Evolutionary conservation across 805 yeast genomes (phyloP), one percentile per base, ranked within the genome.

Genomic region (Tetrapisispora nanseiensis): DNA sequence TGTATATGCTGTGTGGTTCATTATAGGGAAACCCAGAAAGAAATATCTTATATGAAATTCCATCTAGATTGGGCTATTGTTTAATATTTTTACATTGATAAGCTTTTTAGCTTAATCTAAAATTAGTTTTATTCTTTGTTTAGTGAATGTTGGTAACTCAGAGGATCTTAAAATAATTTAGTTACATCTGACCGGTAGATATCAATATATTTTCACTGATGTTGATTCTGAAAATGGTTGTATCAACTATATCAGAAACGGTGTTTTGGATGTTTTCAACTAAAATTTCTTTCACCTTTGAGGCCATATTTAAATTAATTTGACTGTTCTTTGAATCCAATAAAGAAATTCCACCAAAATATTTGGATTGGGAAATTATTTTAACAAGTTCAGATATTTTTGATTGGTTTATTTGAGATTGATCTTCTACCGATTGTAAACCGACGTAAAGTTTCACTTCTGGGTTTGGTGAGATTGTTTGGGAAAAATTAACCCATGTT

Each of bases 281-380:
- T 23, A 40, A 23, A n/a, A 40, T 11, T 16, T 40, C 35, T 18
- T 40, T 40, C 9, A 40, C 20, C 10, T 33, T 16, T 3, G 35
- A 35, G 4, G 23, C 38, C 15, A 35, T 6, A 12, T 21, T 35
- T 16, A 35, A 24, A 13, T 24, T 26, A 13, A 20, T 16, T 23
- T 35, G 30, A 16, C 7, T 12, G 30, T 26, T 26, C 18, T 24
- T 24, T 5, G 7, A 20, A 12, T 86, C 95, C 96, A 97, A 89
- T 46, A 87, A 65, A 72, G 82, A 76, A 55, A 89, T 72, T 48
- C 97, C 97, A 39, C 94, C 96, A 56, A 87, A 83, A 53, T 72
- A 71, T 19, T 75, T 75, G 48, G 76, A 76, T 9, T 81, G 69
- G 12, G 86, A 83, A 51, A 87, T 74, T 24, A 87, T 83, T 20